Evolutionary conservation across 2,329 filamentous ascomycete species (phyloP).

Genomic region (Stagonosporopsis vannaccii): DNA sequence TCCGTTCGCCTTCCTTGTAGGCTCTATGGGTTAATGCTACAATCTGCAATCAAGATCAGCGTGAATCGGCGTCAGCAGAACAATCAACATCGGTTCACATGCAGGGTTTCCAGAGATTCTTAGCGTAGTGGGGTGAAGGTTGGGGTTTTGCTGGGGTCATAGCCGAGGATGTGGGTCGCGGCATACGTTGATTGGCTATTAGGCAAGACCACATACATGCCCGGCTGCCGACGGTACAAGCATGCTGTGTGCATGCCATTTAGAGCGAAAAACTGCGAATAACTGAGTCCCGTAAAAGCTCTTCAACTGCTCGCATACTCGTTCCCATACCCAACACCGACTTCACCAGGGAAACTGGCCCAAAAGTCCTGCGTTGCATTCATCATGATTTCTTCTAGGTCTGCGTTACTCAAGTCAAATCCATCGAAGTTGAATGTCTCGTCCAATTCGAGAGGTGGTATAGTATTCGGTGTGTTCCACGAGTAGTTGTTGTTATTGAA

Average conservation of each 20-base stretch:
- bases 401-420: slow-evolving; percentile 45
- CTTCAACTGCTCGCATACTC: slow-evolving; percentile 5
- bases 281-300: background rate
- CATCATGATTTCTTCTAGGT: slow-evolving; percentile 49
- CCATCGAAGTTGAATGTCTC: slow-evolving; percentile 42
- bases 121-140: slow-evolving; percentile 14
- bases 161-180: slow-evolving; percentile 10
- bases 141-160: slow-evolving; percentile 1
- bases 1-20: background rate
- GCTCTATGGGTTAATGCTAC: too few relatives aligned
- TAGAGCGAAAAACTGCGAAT: background rate
- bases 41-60: too few relatives aligned
- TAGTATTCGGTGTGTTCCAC: slow-evolving; percentile 33
- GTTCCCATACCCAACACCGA: slow-evolving; percentile 41
- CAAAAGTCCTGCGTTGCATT: slow-evolving; percentile 51
- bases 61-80: background rate
- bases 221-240: slow-evolving; percentile 10
- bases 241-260: background rate
- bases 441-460: slow-evolving; percentile 42
- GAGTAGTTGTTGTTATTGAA: slow-evolving; percentile 26
- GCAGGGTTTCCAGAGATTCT: background rate
- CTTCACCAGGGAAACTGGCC: slow-evolving; percentile 50
- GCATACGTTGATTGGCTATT: slow-evolving; percentile 4
- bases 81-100: too few relatives aligned
- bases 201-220: background rate